Conservation (phyloP, 2,329 filamentous ascomycete species). For the Pseudogymnoascus sp. region DNA sequence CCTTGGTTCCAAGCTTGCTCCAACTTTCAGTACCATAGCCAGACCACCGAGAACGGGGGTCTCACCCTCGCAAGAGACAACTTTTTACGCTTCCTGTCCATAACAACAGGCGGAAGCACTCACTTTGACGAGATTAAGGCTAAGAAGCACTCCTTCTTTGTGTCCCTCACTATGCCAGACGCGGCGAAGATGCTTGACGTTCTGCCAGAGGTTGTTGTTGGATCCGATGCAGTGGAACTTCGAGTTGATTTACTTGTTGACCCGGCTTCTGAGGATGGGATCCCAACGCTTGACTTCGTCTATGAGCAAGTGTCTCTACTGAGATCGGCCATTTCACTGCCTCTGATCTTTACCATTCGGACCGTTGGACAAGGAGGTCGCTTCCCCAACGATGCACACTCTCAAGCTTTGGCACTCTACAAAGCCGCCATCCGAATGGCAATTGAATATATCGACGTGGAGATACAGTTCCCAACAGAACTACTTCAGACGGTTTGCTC, state of each 20-base stretch:
- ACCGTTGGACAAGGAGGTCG: slow-evolving; percentile 80
- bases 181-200: slow-evolving; percentile 57
- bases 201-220: slow-evolving; percentile 69
- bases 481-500: slow-evolving; percentile 64
- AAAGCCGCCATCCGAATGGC: slow-evolving; percentile 72
- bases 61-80: slow-evolving; percentile 43
- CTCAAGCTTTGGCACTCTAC: slow-evolving; percentile 71
- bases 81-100: slow-evolving; percentile 65
- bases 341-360: slow-evolving; percentile 87
- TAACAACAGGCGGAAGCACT: slow-evolving; percentile 57
- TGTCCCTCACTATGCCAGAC: slow-evolving; percentile 79
- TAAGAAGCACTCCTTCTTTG: slow-evolving; percentile 80
- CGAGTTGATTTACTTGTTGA: slow-evolving; percentile 87
- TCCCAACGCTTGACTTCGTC: slow-evolving; percentile 68
- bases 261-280: slow-evolving; percentile 44
- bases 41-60: slow-evolving; percentile 40
- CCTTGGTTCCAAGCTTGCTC: slow-evolving; percentile 90
- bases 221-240: slow-evolving; percentile 87
- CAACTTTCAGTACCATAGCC: slow-evolving; percentile 89
- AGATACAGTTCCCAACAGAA: slow-evolving; percentile 77
- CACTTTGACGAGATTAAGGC: slow-evolving; percentile 52
- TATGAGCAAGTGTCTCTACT: slow-evolving; percentile 75
- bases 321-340: slow-evolving; percentile 63
- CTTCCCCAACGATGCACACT: slow-evolving; percentile 71
- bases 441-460: slow-evolving; percentile 87